Conservation (phyloP, 192 early-diverging fungal species). For the Entomortierella parvispora region DNA sequence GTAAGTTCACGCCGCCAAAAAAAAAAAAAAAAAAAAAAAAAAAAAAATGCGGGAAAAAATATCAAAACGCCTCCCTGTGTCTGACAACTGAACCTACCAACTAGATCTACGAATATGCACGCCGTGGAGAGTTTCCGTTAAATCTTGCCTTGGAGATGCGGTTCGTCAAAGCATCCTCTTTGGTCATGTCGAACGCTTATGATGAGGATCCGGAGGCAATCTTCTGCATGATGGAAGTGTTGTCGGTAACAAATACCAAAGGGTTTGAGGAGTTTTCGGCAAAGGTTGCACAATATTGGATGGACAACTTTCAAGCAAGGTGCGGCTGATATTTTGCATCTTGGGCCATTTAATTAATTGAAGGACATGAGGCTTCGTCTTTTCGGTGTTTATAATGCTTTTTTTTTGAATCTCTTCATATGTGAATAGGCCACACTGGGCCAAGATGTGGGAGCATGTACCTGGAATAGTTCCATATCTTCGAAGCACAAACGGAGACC, state of each 20-base stretch:
- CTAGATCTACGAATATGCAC: slow-evolving; percentile 31
- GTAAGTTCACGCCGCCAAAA: no score
- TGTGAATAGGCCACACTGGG: slow-evolving; percentile 32
- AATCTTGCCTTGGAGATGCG: slow-evolving; percentile 34
- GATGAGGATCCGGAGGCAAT: slow-evolving; percentile 47
- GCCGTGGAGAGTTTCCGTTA: slow-evolving; percentile 22
- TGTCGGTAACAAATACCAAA: slow-evolving; percentile 17
- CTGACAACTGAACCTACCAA: no score
- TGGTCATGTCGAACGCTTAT: slow-evolving; percentile 24
- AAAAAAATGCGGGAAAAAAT: no score
- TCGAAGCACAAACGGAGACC: background rate
- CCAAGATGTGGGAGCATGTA: slow-evolving; percentile 27
- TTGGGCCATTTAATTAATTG: no score
- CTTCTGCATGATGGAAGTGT: slow-evolving; percentile 23
- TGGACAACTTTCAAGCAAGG: slow-evolving; percentile 33
- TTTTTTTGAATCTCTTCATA: background rate
- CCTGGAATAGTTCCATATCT: slow-evolving; percentile 22
- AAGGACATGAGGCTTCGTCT: no score
- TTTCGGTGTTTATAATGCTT: background rate
- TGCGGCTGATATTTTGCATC: slow-evolving; percentile 4
- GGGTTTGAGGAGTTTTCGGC: slow-evolving; percentile 30
- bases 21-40: no score
- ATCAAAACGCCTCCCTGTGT: no score
- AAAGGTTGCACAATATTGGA: slow-evolving; percentile 36
- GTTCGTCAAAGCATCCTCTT: slow-evolving; percentile 28